These are phyloP conservation scores for Syzygium malaccense DNA, from an alignment of 441 rosid genomes.

Conservation along the genomic window DNA sequence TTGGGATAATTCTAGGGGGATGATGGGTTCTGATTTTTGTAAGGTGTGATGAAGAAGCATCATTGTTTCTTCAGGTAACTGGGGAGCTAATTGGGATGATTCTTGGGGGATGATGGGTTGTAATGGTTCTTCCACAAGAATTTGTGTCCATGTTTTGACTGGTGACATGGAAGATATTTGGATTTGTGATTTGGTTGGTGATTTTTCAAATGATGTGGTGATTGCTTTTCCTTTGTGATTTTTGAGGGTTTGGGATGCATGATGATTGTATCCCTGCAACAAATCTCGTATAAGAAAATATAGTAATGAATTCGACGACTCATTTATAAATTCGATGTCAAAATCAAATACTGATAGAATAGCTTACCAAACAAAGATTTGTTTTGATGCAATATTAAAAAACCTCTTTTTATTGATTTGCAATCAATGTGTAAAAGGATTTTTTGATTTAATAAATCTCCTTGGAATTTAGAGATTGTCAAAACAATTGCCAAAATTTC, in stretches of 20 bases:
- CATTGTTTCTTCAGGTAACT: no score
- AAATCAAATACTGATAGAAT: accelerated
- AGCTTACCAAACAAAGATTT: background rate
- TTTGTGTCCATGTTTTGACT: background rate
- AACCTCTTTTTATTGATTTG: background rate
- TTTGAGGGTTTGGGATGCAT: background rate
- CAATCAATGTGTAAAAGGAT: background rate
- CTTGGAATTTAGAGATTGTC: background rate
- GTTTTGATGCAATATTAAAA: background rate
- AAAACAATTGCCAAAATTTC: background rate
- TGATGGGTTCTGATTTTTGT: no score
- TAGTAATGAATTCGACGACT: accelerated
- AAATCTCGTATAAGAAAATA: background rate
- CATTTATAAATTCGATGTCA: background rate
- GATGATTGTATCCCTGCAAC: background rate
- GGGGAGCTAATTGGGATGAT: no score
- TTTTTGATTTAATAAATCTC: background rate
- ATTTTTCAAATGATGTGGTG: background rate
- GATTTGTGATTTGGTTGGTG: background rate
- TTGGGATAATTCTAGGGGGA: no score
- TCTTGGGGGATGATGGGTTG: no score
- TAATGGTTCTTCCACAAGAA: background rate
- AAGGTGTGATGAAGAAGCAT: no score
- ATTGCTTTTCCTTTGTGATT: background rate
- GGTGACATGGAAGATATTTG: background rate